Base-by-base conservation (phyloP, 1,139 yeast genomes). In the Zygoascus meyerae region DNA sequence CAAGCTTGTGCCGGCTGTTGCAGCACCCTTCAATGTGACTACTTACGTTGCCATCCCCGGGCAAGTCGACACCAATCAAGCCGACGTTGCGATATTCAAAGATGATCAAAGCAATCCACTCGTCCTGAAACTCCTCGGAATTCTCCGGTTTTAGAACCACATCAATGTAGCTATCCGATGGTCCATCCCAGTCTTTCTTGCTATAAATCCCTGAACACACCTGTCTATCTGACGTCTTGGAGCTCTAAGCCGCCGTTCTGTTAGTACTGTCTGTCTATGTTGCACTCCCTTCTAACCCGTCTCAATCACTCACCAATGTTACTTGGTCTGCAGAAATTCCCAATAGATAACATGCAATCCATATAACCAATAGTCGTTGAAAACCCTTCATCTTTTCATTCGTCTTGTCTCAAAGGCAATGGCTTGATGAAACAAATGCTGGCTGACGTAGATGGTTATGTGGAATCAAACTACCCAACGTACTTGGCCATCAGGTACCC, bases 181-280 rank as follows among this genome's bases (percentile, higher is more conserved):
- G 73, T 37, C 97, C 97, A 43, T 87, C 85, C 92, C 95, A 86
- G 62, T 90, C 95, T 43, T 79, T 74, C 58, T 82, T 83, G 46
- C 92, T 77, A 67, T 90, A 92, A 78, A 92, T 81, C 35, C 98
- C 98, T 9, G 90, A 76, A 65, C 98, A 92, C 28, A 79, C 79
- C 60, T 86, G 94, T 16, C 83, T 72, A 43, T 65, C 58, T 7
- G 65, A 63, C 12, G 74, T 66, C 45, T 21, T 33, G 10, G 40
- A 42, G 29, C 34, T 34, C 39, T 35, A 11, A 15, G 12, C 10
- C 30, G 30, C 26, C 26, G 26, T 7, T 4, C 26, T 21, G 39
- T 35, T 35, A 35, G 39, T 11, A 31, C n/a, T n/a, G n/a, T n/a
- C n/a, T 12, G 14, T 31, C 33, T 12, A 8, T 10, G 33, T 8